Evolutionary conservation across 148 eudicot genomes (phyloP).

Genomic region (Cornus kousa): DNA sequence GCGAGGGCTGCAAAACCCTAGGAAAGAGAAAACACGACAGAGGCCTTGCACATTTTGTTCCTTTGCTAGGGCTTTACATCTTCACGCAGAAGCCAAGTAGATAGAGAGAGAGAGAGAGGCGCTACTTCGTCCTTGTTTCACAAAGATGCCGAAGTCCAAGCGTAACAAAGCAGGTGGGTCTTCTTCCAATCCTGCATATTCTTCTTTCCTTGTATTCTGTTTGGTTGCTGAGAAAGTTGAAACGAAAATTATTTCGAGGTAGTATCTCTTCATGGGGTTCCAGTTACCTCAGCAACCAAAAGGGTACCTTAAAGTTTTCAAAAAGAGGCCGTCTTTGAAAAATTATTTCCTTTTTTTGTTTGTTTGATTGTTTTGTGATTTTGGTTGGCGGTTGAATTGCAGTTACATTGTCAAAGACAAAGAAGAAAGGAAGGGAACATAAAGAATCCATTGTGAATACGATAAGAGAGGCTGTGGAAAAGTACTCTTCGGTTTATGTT

Average conservation of each 20-base stretch:
- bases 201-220: not conserved
- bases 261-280: not conserved
- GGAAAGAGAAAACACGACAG: not conserved
- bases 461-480: constrained; percentile 72
- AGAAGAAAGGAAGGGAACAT: constrained; percentile 87
- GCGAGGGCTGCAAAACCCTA: not conserved
- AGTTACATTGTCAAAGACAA: constrained; percentile 92
- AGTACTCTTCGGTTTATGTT: constrained; percentile 61
- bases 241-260: not conserved
- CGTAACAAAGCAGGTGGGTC: constrained; percentile 57
- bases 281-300: not conserved
- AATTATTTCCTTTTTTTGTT: no score
- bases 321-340: no score
- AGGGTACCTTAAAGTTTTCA: not conserved
- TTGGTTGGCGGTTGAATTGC: constrained; percentile 18
- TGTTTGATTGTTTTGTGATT: not conserved
- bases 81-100: not conserved
- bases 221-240: not conserved
- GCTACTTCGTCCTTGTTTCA: not conserved
- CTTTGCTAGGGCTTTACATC: not conserved
- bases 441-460: constrained; percentile 65
- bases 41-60: not conserved
- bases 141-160: constrained; percentile 82
- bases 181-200: not conserved
- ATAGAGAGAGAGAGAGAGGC: not conserved